Evolutionary conservation across 768 basidiomycete species (phyloP).

Genomic region (Basidioascus undulatus): DNA sequence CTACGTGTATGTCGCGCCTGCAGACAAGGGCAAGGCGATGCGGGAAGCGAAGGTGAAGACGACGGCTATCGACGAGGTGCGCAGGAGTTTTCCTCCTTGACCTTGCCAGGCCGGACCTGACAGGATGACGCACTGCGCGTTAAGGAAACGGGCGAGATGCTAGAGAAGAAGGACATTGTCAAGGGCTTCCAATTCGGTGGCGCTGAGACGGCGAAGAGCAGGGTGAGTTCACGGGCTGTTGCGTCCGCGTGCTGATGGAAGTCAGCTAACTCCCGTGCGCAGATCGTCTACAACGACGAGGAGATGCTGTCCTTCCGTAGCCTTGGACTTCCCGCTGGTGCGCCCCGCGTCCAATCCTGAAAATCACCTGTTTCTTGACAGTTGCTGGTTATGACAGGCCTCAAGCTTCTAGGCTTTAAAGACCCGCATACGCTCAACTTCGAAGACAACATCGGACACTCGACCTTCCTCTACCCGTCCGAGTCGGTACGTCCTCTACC

Average conservation of each 20-base stretch:
- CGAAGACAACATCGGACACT: constrained; percentile 81
- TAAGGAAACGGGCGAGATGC: constrained; percentile 16
- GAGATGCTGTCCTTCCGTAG: constrained; percentile 4
- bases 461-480: constrained; percentile 73
- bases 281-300: constrained; percentile 11
- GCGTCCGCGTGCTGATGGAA: no score
- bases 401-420: constrained; percentile 87
- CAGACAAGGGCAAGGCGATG: constrained; percentile 52
- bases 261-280: background rate
- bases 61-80: constrained; percentile 51
- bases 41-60: constrained; percentile 49
- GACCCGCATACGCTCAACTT: constrained; percentile 39
- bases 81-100: constrained; percentile 7
- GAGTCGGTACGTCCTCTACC: constrained; percentile 35
- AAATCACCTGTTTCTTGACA: background rate
- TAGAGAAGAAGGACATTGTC: constrained; percentile 19
- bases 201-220: constrained; percentile 10
- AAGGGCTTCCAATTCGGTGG: constrained; percentile 20
- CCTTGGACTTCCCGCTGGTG: no score
- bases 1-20: constrained; percentile 57
- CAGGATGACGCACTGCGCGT: no score
- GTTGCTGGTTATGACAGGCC: no score
- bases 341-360: background rate
- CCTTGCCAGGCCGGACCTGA: background rate
- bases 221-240: no score